Base-by-base conservation (phyloP, 768 basidiomycete genomes). In the Calocybe gangraenosa region DNA sequence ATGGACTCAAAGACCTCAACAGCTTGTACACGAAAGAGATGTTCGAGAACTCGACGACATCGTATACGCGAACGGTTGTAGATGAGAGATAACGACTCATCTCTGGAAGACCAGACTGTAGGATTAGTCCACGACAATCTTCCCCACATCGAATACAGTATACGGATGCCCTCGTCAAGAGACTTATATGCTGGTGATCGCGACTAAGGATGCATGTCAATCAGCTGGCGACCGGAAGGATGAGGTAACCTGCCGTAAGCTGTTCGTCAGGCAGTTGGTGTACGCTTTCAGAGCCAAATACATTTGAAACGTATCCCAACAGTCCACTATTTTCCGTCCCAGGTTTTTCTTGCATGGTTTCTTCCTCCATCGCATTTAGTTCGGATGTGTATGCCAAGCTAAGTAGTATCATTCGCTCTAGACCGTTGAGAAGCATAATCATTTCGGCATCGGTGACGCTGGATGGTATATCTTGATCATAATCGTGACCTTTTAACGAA, bases 221-320 rank as follows among this genome's bases (percentile, higher is more conserved):
- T 44, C 49, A 40, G 54, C 47, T 22, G 25, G 20, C 42, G 22
- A 33, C 5, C 6, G 17, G 31, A 19, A 6, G 19, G 30, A 21
- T 45, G 44, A 32, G 42, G 18, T 31, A 7, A 66, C 79, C 58
- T 53, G 84, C 87, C 45, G 71, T 74, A 7, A 81, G 57, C 49
- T 76, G 77, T 30, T 85, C 85, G 11, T 81, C 81, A 13, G 64
- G 57, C 31, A 63, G 54, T 44, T 63, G 60, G 9, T 72, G 64
- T 7, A 66, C 56, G 28, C 68, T 74, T n/a, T 92, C 89, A 0
- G 81, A 80, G 33, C 86, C 79, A 57, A 99, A 94, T 2, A 97
- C 94, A 44, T 82, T 89, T 1, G 92, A 93, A 41, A 99, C 85
- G 56, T 92, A 88, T 7, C 93, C 92, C 0, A 97, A 70, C 9